Conservation (phyloP, 2,329 filamentous ascomycete genomes). For the Raffaelea deltoideospora region DNA sequence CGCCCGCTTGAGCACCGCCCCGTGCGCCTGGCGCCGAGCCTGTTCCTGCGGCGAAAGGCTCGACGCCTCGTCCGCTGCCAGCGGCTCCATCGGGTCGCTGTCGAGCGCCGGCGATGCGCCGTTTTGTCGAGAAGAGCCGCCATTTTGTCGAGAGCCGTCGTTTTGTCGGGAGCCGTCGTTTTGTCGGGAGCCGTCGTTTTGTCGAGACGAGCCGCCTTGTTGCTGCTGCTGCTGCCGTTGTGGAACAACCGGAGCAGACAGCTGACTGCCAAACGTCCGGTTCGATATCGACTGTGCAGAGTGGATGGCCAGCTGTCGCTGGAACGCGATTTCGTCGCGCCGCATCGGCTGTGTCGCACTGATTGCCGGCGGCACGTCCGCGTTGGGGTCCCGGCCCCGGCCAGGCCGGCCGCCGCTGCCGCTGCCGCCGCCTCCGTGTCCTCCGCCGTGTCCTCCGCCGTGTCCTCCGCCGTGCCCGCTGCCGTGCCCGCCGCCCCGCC, state of each 20-base stretch:
- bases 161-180: too few relatives aligned
- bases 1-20: slow-evolving; percentile 74
- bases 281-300: slow-evolving; percentile 67
- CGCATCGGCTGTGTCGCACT: slow-evolving; percentile 68
- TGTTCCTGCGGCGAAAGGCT: slow-evolving; percentile 61
- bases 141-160: background rate
- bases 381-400: slow-evolving; percentile 73
- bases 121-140: background rate
- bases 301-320: slow-evolving; percentile 83
- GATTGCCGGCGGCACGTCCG: slow-evolving; percentile 53
- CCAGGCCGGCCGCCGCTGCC: slow-evolving; percentile 22
- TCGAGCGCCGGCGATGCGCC: slow-evolving; percentile 7
- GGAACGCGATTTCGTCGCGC: slow-evolving; percentile 79
- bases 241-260: slow-evolving; percentile 36
- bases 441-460: slow-evolving; percentile 31
- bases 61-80: slow-evolving; percentile 33
- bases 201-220: background rate
- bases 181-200: too few relatives aligned
- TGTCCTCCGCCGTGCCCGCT: slow-evolving; percentile 34
- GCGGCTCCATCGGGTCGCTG: slow-evolving; percentile 29
- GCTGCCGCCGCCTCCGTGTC: slow-evolving; percentile 13
- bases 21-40: slow-evolving; percentile 64
- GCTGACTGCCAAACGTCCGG: slow-evolving; percentile 71
- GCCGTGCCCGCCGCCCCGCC: slow-evolving; percentile 33
- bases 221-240: background rate